These are phyloP conservation scores for Gypsophila paniculata DNA, from an alignment of 179 eudicot genomes.

Conservation along the genomic window DNA sequence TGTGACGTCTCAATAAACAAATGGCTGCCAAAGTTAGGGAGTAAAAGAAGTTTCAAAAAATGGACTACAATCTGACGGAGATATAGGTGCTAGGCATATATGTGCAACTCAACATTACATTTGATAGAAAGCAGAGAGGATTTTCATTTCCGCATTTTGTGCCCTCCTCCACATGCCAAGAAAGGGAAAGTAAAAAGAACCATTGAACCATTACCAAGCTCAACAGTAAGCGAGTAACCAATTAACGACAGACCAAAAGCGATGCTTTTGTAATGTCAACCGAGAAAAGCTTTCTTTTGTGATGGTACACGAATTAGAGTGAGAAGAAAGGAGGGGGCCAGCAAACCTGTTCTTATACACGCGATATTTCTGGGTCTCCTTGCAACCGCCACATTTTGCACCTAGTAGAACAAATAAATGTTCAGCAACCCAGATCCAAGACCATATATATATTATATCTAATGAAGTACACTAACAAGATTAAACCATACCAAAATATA, in stretches of 20 bases:
- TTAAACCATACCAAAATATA: conserved; percentile 70
- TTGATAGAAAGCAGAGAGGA: background rate
- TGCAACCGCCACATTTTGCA: conserved; percentile 85
- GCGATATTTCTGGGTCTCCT: conserved; percentile 68
- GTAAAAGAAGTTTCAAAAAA: conserved; percentile 13
- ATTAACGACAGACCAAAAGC: background rate
- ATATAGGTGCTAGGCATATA: background rate
- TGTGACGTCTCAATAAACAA: conserved; percentile 78
- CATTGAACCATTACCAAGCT: background rate
- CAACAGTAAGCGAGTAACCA: background rate
- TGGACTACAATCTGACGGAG: background rate
- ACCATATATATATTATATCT: background rate
- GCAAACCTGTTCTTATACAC: conserved; percentile 68
- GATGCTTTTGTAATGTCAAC: background rate
- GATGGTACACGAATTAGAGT: background rate
- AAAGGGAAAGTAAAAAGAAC: background rate
- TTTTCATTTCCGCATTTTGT: background rate
- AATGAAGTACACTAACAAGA: background rate
- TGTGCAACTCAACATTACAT: background rate
- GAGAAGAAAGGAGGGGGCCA: background rate
- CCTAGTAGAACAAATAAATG: conserved; percentile 37
- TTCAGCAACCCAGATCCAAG: conserved; percentile 13
- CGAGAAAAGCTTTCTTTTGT: background rate
- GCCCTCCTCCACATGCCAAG: background rate
- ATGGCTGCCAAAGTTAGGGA: conserved; percentile 52